Percentiles rank a stretch among this genome's conserved stretches.
These are phyloP conservation scores for Stagonosporopsis rhizophila DNA, from an alignment of 2,329 filamentous ascomycete genomes.

Conservation along the genomic window DNA sequence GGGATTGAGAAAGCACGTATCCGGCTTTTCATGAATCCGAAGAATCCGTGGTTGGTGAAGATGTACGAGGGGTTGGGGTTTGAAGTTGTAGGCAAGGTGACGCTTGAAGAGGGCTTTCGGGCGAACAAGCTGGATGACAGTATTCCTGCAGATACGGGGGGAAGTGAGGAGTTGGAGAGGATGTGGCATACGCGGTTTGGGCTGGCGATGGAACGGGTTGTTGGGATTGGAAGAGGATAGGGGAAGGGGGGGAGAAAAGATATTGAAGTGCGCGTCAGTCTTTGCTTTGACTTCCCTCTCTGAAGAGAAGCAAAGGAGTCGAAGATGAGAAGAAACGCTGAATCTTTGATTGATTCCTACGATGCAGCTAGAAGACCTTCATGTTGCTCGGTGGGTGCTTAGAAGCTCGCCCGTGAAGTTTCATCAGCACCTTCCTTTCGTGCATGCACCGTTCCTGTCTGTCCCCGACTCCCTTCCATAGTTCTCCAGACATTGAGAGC, in stretches of 20 bases:
- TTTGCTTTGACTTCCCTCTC: neutral
- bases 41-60: slow-evolving; percentile 14
- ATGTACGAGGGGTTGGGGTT: slow-evolving; percentile 29
- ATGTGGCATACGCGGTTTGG: slow-evolving; percentile 27
- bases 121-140: slow-evolving; percentile 24
- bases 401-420: neutral
- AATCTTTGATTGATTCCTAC: no score
- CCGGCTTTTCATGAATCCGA: slow-evolving; percentile 22
- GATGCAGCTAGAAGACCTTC: no score
- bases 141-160: slow-evolving; percentile 24
- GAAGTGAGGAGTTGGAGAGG: slow-evolving; percentile 18
- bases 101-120: slow-evolving; percentile 18
- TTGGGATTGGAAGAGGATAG: neutral
- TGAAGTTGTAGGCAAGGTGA: slow-evolving; percentile 14
- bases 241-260: neutral
- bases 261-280: neutral
- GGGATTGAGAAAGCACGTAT: slow-evolving; percentile 16
- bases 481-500: neutral
- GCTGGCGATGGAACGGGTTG: slow-evolving; percentile 29
- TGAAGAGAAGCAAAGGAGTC: neutral
- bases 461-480: no score
- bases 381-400: no score
- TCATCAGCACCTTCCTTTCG: neutral
- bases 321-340: neutral
- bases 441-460: neutral